These are phyloP conservation scores for Colletotrichum acutatum DNA, from an alignment of 2,329 filamentous ascomycete genomes.

Conservation along the genomic window DNA sequence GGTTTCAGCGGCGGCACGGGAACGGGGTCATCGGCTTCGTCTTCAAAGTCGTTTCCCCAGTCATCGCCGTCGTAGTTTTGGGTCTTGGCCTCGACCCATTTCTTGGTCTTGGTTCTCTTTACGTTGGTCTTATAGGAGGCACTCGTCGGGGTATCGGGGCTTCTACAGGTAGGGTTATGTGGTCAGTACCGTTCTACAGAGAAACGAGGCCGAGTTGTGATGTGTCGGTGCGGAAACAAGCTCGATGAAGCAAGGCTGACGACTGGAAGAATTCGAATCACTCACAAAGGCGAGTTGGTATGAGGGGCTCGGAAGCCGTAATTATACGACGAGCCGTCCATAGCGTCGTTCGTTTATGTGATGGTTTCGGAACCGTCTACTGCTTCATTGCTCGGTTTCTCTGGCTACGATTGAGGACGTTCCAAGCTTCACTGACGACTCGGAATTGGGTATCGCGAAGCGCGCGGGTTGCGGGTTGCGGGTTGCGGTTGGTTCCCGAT, in stretches of 20 bases:
- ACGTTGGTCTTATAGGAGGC: slow-evolving; percentile 82
- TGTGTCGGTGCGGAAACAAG: background rate
- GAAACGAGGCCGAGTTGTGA: background rate
- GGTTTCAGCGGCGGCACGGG: slow-evolving; percentile 44
- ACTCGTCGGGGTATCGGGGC: slow-evolving; percentile 38
- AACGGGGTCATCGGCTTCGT: slow-evolving; percentile 57
- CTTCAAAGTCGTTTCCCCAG: slow-evolving; percentile 80
- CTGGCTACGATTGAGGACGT: background rate
- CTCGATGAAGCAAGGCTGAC: background rate
- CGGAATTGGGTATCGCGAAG: slow-evolving; percentile 1
- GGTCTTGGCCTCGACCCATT: slow-evolving; percentile 92
- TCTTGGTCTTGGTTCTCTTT: slow-evolving; percentile 88
- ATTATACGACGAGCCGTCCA: slow-evolving; percentile 31
- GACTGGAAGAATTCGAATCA: background rate
- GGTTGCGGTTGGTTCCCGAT: background rate
- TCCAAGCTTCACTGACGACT: slow-evolving; percentile 2
- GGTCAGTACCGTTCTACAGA: slow-evolving; percentile 6
- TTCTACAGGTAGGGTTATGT: slow-evolving; percentile 6
- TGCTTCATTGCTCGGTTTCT: slow-evolving; percentile 16
- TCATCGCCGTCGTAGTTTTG: slow-evolving; percentile 93
- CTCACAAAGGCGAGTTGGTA: slow-evolving; percentile 30
- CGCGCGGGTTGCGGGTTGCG: slow-evolving; percentile 9
- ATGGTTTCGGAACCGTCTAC: slow-evolving; percentile 10
- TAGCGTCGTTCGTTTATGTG: slow-evolving; percentile 20
- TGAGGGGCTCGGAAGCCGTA: slow-evolving; percentile 31